Evolutionary conservation across 768 basidiomycete species (phyloP).

Genomic region (Gautieria morchelliformis): DNA sequence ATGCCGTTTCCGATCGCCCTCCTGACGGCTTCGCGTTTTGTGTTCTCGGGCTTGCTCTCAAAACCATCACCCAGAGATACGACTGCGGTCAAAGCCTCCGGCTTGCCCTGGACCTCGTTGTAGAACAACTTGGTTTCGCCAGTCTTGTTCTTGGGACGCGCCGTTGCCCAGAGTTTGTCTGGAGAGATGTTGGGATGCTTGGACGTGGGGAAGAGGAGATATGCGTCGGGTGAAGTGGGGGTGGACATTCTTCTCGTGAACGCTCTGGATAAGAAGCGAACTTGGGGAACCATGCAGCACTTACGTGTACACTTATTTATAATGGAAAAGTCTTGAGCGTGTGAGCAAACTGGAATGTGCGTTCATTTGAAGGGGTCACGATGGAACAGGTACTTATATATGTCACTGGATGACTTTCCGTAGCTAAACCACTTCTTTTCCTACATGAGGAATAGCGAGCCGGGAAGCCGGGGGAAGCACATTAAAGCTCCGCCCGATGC

Average conservation of each 20-base stretch:
- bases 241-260: neutral
- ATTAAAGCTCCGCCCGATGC: too few relatives aligned
- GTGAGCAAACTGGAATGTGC: too few relatives aligned
- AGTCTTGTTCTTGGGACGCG: constrained; percentile 16
- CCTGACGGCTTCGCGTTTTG: constrained; percentile 57
- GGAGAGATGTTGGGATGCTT: neutral
- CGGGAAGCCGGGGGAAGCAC: too few relatives aligned
- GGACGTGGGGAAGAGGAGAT: constrained; percentile 1
- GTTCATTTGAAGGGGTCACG: too few relatives aligned
- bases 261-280: neutral
- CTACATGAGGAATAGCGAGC: too few relatives aligned
- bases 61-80: constrained; percentile 53
- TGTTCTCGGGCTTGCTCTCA: constrained; percentile 31
- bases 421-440: too few relatives aligned
- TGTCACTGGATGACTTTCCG: too few relatives aligned
- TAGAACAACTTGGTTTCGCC: constrained; percentile 20
- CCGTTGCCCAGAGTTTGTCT: constrained; percentile 11
- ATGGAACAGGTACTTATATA: too few relatives aligned
- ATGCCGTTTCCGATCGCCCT: constrained; percentile 65
- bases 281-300: too few relatives aligned
- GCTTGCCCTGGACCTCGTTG: constrained; percentile 19
- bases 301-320: too few relatives aligned
- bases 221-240: neutral
- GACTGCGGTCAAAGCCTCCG: constrained; percentile 33
- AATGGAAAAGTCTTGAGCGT: too few relatives aligned